Evolutionary conservation across 805 yeast species (phyloP).

Genomic region (Ogataea populi-albae): DNA sequence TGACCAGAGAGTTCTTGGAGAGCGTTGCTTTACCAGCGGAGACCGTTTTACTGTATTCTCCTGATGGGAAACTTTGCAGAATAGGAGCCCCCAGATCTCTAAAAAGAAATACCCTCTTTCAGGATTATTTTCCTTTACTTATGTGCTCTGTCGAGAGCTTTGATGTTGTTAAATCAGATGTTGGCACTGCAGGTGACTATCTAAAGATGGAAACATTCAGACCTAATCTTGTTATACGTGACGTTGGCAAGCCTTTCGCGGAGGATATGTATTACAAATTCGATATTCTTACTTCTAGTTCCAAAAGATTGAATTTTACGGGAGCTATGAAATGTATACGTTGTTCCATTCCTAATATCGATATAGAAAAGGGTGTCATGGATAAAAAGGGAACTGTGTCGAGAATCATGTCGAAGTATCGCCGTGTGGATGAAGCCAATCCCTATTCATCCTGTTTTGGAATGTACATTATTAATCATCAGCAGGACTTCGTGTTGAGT

Average conservation of each 20-base stretch:
- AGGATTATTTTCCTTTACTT: slow-evolving; percentile 32
- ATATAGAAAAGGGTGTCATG: slow-evolving; percentile 17
- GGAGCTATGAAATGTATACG: slow-evolving; percentile 29
- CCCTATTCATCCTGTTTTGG: slow-evolving; percentile 29
- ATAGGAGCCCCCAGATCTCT: slow-evolving; percentile 23
- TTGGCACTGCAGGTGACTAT: slow-evolving; percentile 14
- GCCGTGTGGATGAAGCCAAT: slow-evolving; percentile 30
- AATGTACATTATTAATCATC: slow-evolving; percentile 26
- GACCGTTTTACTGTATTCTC: slow-evolving; percentile 23
- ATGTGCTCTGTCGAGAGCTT: slow-evolving; percentile 25
- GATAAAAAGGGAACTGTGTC: slow-evolving; percentile 24
- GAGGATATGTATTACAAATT: slow-evolving; percentile 29
- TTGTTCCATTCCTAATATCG: slow-evolving; percentile 30
- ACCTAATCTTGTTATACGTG: slow-evolving; percentile 27
- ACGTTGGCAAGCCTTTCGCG: slow-evolving; percentile 22
- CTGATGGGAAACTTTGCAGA: slow-evolving; percentile 26
- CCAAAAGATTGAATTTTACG: slow-evolving; percentile 16
- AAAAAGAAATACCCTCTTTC: slow-evolving; percentile 26
- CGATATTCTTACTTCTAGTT: slow-evolving; percentile 13
- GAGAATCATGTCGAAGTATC: slow-evolving; percentile 24
- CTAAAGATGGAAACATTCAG: slow-evolving; percentile 24
- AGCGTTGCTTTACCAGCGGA: slow-evolving; percentile 19
- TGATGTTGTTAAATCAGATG: slow-evolving; percentile 10
- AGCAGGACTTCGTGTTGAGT: slow-evolving; percentile 15
- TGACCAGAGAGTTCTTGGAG: slow-evolving; percentile 20